These are phyloP conservation scores for Nakazawaea populi DNA, from an alignment of 805 yeast genomes.

Conservation along the genomic window DNA sequence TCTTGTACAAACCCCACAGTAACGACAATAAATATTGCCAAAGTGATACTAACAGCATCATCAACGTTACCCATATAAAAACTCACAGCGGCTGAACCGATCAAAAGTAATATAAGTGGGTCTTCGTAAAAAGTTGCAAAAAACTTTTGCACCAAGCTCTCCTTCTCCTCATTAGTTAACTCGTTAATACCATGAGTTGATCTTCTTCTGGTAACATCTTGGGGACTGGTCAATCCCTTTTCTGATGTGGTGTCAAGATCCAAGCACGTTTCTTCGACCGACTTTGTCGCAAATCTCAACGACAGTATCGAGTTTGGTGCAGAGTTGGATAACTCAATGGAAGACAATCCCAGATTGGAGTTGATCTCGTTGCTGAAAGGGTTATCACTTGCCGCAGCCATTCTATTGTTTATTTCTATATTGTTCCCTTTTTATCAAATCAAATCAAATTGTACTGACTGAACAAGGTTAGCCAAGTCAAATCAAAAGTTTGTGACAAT, in stretches of 20 bases:
- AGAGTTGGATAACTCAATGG: conserved; percentile 14
- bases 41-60: conserved; percentile 89
- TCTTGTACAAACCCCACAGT: conserved; percentile 98
- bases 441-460: background rate
- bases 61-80: conserved; percentile 94
- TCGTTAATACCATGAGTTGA: conserved; percentile 79
- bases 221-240: conserved; percentile 60
- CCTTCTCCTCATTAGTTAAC: conserved; percentile 70
- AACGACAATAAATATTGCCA: conserved; percentile 90
- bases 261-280: conserved; percentile 59
- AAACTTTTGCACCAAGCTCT: conserved; percentile 66
- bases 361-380: conserved; percentile 24
- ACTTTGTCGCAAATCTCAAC: conserved; percentile 50
- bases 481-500: background rate
- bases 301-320: conserved; percentile 45
- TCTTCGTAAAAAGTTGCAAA: conserved; percentile 79
- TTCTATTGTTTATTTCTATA: background rate
- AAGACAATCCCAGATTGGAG: conserved; percentile 1
- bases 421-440: no score
- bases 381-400: conserved; percentile 31
- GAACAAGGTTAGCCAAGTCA: no score
- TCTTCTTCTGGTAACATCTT: conserved; percentile 69
- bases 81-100: conserved; percentile 84
- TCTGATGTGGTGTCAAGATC: conserved; percentile 56
- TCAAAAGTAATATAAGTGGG: conserved; percentile 80